Base-by-base conservation (phyloP, 306 rosid species). In the Pyrus betulifolia region DNA sequence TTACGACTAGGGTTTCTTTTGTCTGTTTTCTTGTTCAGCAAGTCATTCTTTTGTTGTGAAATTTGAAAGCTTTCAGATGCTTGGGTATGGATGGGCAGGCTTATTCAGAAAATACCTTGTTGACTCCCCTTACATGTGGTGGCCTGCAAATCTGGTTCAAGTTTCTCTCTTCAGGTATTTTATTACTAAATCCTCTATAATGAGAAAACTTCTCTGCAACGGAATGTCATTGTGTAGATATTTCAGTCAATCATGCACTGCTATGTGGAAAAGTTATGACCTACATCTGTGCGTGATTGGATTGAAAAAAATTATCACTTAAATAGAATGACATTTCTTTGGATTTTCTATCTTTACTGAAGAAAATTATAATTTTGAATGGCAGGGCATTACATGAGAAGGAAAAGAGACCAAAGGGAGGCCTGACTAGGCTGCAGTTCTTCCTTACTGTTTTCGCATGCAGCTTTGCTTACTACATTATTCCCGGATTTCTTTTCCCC, bases 21-120 rank as follows among this genome's bases (percentile, higher is more conserved):
- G 30, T 27, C n/a, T 61, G 67, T 62, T 62, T 62, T 27, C 67
- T 62, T 62, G 67, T 27, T 57, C 13, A n/a, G 5, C 62, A 57
- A 57, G 67, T 62, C 28, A 62, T 28, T 3, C 5, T 62, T 62
- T 61, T 74, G 58, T 21, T 44, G 17, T 4, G 64, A 78, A 33
- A 67, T 40, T 70, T 49, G 21, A 49, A 49, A 49, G 5, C 55
- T 15, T 76, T 44, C 82, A 93, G 96, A 84, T 94, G 97, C 96
- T 91, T 83, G 98, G 98, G 15, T 94, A 90, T 71, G 98, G 98
- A 49, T 94, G 97, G 98, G 98, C 96, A 80, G 98, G 98, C 8
- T 19, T 91, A 25, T 94, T 91, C 86, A 85, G 98, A 81, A 90
- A 28, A 75, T 84, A 63, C 76, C 95, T 94, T 21, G 95, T 94